A percentile compares a stretch with the other conserved stretches of the same genome.
Evolutionary conservation across 2,329 filamentous ascomycete genomes (phyloP).

Genomic region (Arthroderma sp.): DNA sequence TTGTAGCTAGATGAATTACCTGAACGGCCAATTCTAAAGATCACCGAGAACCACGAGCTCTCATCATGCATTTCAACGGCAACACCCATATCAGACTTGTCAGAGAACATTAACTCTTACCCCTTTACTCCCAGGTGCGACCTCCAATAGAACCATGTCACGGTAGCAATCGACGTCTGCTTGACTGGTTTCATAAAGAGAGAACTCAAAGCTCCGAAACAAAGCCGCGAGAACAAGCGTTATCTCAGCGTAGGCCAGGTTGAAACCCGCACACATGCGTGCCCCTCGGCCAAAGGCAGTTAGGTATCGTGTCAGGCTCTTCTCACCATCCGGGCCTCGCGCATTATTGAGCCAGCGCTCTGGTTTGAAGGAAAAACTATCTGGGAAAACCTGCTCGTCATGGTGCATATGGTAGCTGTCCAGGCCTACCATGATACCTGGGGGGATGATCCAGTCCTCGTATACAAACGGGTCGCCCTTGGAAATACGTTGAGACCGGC

Average conservation of each 20-base stretch:
- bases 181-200: slow-evolving; percentile 11
- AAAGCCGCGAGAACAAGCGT: background rate
- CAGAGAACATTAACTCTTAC: too few species aligned
- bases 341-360: slow-evolving; percentile 18
- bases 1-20: too few species aligned
- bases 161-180: slow-evolving; percentile 12
- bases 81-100: too few species aligned
- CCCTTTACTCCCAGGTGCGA: too few species aligned
- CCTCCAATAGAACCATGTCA: slow-evolving; percentile 5
- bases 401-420: slow-evolving; percentile 12
- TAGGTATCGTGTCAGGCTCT: slow-evolving; percentile 17
- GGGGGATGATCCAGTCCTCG: background rate
- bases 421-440: slow-evolving; percentile 12
- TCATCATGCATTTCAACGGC: too few species aligned
- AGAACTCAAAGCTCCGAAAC: slow-evolving; percentile 4
- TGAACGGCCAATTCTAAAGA: too few species aligned
- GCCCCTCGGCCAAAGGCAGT: slow-evolving; percentile 26
- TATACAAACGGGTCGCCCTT: slow-evolving; percentile 3
- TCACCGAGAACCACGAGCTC: too few species aligned
- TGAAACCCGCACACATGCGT: slow-evolving; percentile 28
- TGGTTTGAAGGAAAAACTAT: slow-evolving; percentile 15
- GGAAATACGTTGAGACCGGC: slow-evolving; percentile 3
- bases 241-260: background rate
- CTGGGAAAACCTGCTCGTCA: slow-evolving; percentile 18
- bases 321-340: slow-evolving; percentile 7